Evolutionary conservation across 2,329 filamentous ascomycete genomes (phyloP).

Genomic region (Colletotrichum liriopes): DNA sequence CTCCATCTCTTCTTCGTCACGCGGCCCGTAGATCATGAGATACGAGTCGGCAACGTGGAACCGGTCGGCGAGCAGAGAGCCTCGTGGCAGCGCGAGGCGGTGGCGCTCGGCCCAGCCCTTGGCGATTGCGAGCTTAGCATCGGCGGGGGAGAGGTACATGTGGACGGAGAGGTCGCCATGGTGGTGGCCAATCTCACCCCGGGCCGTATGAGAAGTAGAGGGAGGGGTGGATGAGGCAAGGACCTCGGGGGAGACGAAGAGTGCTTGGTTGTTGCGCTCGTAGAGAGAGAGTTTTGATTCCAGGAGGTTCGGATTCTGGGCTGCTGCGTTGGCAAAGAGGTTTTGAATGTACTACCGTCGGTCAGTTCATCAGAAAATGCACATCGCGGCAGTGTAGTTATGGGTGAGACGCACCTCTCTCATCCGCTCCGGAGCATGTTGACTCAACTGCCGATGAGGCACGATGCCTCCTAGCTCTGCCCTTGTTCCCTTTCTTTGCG

Average conservation of each 20-base stretch:
- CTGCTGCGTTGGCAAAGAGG: conserved; percentile 41
- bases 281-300: conserved; percentile 48
- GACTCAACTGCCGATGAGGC: conserved; percentile 38
- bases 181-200: conserved; percentile 56
- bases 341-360: conserved; percentile 20
- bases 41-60: conserved; percentile 50
- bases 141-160: conserved; percentile 54
- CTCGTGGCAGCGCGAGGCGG: conserved; percentile 49
- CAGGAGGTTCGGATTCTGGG: conserved; percentile 50
- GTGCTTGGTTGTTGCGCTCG: conserved; percentile 51
- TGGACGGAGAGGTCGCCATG: conserved; percentile 59
- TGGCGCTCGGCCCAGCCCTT: conserved; percentile 60
- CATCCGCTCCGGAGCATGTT: conserved; percentile 39
- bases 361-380: background rate
- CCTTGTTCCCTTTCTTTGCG: conserved; percentile 2
- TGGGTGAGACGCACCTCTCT: background rate
- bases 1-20: conserved; percentile 54
- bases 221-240: background rate
- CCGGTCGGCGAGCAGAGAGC: background rate
- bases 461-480: conserved; percentile 33
- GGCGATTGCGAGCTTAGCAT: conserved; percentile 54
- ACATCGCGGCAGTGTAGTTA: background rate
- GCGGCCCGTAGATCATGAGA: conserved; percentile 59
- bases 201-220: conserved; percentile 5
- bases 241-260: conserved; percentile 45